A percentile compares a stretch with the other conserved stretches of the same genome.
phyloP scores from a whole-genome alignment of 768 basidiomycete genomes.

The Candolleomyces efflorescens region DNA sequence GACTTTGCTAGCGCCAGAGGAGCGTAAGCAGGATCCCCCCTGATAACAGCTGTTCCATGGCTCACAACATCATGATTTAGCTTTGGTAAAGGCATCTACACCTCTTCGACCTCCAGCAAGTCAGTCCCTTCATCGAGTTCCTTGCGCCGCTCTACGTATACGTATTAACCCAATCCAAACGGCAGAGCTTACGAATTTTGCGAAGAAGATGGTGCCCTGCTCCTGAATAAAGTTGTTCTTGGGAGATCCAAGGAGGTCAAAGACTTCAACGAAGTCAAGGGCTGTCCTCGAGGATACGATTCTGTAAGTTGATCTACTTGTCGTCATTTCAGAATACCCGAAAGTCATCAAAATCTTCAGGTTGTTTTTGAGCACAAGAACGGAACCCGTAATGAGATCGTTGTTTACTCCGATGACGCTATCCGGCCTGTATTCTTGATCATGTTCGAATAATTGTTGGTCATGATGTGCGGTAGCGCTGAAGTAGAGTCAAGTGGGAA shows the following conservation, averaged over 20 bases:
- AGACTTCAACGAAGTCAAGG: conserved; percentile 17
- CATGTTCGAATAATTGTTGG: too few species aligned
- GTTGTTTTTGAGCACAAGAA: too few species aligned
- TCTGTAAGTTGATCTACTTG: conserved; percentile 17
- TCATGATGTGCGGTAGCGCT: too few species aligned
- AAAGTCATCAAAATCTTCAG: too few species aligned
- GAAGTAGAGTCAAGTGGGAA: too few species aligned
- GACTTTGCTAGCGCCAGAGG: neutral
- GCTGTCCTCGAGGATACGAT: conserved; percentile 23
- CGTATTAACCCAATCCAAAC: neutral
- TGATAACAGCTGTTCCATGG: neutral
- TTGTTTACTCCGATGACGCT: too few species aligned
- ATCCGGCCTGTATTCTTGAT: too few species aligned
- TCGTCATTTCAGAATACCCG: too few species aligned
- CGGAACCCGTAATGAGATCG: too few species aligned
- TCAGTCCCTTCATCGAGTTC: conserved; percentile 10
- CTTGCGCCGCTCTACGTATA: neutral
- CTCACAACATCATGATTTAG: conserved; percentile 3
- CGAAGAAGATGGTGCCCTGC: conserved; percentile 17
- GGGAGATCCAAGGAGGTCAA: conserved; percentile 20
- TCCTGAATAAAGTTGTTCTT: conserved; percentile 27
- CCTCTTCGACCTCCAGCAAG: conserved; percentile 28
- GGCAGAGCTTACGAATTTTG: conserved; percentile 21
- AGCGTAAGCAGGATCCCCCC: neutral
- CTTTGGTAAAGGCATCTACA: conserved; percentile 26